These are phyloP conservation scores for Aureobasidium uvarum DNA, from an alignment of 2,329 filamentous ascomycete species.

Conservation along the genomic window DNA sequence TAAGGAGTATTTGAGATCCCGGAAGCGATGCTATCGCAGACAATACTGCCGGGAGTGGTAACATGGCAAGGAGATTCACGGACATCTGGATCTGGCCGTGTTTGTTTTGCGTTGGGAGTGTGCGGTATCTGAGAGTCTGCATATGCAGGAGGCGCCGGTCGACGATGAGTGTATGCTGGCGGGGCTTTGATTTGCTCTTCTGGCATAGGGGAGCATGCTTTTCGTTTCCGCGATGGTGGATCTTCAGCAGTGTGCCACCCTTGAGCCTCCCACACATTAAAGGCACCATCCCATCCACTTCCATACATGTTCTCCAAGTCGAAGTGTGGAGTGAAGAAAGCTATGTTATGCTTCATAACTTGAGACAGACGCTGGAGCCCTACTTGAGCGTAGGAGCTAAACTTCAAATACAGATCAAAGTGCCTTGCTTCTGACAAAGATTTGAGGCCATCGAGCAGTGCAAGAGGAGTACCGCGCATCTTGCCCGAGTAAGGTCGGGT, in stretches of 20 bases:
- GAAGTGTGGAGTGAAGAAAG: not conserved
- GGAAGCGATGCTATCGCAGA: not conserved
- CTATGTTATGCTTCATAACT: not conserved
- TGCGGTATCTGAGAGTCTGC: not conserved
- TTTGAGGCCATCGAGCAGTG: conserved; percentile 10
- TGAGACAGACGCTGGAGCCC: not conserved
- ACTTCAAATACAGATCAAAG: conserved; percentile 16
- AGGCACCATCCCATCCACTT: conserved; percentile 10
- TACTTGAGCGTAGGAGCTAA: conserved; percentile 17
- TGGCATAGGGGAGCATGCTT: not conserved
- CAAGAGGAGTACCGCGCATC: not conserved
- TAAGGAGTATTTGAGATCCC: not conserved
- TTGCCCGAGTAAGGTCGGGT: not conserved
- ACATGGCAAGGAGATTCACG: not conserved
- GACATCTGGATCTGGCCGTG: too few species aligned
- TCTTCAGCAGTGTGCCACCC: conserved; percentile 5
- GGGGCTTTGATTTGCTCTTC: not conserved
- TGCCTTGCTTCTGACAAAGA: conserved; percentile 10
- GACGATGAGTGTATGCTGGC: not conserved
- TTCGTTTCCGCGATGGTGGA: not conserved
- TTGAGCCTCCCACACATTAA: conserved; percentile 13
- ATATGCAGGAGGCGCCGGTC: not conserved
- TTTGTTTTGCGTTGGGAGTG: not conserved
- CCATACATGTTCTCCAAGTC: conserved; percentile 8
- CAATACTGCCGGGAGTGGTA: not conserved